Conservation (phyloP, 345 rosid genomes). For the Populus tremula region DNA sequence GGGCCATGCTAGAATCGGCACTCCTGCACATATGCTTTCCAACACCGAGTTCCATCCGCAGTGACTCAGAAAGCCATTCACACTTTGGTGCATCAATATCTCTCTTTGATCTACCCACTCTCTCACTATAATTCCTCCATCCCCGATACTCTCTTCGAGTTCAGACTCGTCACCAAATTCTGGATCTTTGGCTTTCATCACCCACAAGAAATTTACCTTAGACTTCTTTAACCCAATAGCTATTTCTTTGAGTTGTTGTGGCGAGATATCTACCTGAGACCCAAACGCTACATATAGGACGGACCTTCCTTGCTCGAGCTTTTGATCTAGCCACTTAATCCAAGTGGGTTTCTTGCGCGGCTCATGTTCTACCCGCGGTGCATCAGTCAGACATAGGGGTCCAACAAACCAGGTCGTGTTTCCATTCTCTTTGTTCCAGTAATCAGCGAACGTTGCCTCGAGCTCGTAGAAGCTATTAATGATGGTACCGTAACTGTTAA, state of each 20-base stretch:
- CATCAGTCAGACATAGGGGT: slow-evolving; percentile 46
- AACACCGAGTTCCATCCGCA: slow-evolving; percentile 84
- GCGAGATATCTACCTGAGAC: slow-evolving; percentile 60
- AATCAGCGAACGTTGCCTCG: slow-evolving; percentile 50
- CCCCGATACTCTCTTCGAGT: slow-evolving; percentile 39
- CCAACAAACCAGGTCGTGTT: slow-evolving; percentile 52
- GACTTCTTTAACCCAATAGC: slow-evolving; percentile 60
- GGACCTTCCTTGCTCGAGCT: slow-evolving; percentile 38
- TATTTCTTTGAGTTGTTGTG: slow-evolving; percentile 50
- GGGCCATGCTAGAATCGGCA: slow-evolving; percentile 81
- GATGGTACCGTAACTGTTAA: slow-evolving; percentile 41
- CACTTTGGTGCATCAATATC: slow-evolving; percentile 50
- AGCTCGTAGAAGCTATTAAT: slow-evolving; percentile 66
- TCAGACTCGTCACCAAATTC: slow-evolving; percentile 42
- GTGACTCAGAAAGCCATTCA: slow-evolving; percentile 70
- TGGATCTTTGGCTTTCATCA: slow-evolving; percentile 37
- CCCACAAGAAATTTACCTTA: slow-evolving; percentile 59
- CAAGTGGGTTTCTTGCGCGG: slow-evolving; percentile 37
- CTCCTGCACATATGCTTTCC: slow-evolving; percentile 67
- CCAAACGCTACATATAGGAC: slow-evolving; percentile 83
- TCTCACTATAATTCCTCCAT: slow-evolving; percentile 52
- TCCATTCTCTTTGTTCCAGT: slow-evolving; percentile 10
- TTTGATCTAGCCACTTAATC: slow-evolving; percentile 63
- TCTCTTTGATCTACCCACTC: slow-evolving; percentile 74
- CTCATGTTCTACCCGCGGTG: slow-evolving; percentile 1